Conservation (phyloP, 2,329 filamentous ascomycete genomes). For the Ophiostoma novo-ulmi region DNA sequence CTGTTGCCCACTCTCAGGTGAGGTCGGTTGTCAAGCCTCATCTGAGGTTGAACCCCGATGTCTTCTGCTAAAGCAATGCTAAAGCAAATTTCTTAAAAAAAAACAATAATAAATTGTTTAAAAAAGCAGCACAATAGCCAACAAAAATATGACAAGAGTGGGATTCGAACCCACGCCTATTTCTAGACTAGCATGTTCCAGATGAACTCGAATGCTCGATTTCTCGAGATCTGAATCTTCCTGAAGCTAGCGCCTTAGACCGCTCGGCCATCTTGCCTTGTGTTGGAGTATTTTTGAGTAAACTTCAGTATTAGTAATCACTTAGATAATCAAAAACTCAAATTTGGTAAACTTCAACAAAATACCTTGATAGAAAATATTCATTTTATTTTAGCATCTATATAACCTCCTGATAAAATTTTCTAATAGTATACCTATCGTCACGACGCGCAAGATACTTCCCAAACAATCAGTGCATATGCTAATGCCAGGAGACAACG, state of each 20-base stretch:
- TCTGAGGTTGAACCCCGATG: too few species aligned
- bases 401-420: too few species aligned
- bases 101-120: neutral
- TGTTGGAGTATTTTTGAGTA: neutral
- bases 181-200: slow-evolving; percentile 15
- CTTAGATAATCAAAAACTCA: too few species aligned
- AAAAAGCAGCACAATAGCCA: neutral
- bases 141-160: neutral
- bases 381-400: too few species aligned
- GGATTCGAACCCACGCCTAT: slow-evolving; percentile 15
- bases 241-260: slow-evolving; percentile 11
- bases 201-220: slow-evolving; percentile 9
- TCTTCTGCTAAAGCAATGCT: too few species aligned
- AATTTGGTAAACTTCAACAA: too few species aligned
- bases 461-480: slow-evolving; percentile 4
- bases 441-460: neutral
- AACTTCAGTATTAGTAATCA: neutral
- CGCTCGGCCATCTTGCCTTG: slow-evolving; percentile 5
- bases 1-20: too few species aligned
- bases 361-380: too few species aligned
- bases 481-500: slow-evolving; percentile 1
- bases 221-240: neutral
- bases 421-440: neutral
- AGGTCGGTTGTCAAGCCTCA: too few species aligned
- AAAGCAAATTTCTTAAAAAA: neutral